A percentile compares a stretch with the other conserved stretches of the same genome.
phyloP scores from a whole-genome alignment of 78 protist genomes.

The Bigelowiella natans region DNA sequence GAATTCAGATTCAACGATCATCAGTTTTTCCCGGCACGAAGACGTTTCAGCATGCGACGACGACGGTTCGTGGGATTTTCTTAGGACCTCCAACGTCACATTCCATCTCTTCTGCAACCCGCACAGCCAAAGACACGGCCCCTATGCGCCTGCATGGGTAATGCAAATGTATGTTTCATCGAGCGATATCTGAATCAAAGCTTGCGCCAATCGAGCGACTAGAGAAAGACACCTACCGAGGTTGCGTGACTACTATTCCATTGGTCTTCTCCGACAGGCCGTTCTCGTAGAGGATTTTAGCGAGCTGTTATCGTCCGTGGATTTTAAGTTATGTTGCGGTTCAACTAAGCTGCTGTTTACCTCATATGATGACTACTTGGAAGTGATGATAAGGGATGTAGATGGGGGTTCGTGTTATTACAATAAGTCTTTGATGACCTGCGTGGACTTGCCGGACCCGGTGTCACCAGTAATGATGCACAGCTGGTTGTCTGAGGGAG shows the following conservation, averaged over 20 bases:
- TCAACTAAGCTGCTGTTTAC: too few species aligned
- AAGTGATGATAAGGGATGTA: too few species aligned
- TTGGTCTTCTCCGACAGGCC: neutral
- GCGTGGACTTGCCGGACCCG: neutral
- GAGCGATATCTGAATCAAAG: neutral
- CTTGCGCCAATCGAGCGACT: neutral
- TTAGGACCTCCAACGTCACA: neutral
- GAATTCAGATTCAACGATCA: neutral
- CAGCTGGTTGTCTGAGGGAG: neutral
- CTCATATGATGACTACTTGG: too few species aligned
- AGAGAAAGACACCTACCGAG: neutral
- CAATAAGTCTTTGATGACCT: neutral
- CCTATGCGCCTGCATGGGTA: neutral
- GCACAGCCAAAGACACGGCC: neutral
- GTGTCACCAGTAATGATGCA: neutral
- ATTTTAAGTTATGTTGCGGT: too few species aligned
- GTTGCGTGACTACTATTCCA: neutral
- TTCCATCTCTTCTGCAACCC: neutral
- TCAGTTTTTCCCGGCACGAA: too few species aligned
- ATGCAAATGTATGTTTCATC: neutral
- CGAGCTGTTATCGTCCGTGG: too few species aligned
- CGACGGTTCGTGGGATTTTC: too few species aligned
- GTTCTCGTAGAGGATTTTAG: neutral
- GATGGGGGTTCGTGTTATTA: too few species aligned
- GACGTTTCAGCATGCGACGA: too few species aligned